Evolutionary conservation across 495 filamentous ascomycete species (phyloP).

Genomic region (Acidomyces sp.): DNA sequence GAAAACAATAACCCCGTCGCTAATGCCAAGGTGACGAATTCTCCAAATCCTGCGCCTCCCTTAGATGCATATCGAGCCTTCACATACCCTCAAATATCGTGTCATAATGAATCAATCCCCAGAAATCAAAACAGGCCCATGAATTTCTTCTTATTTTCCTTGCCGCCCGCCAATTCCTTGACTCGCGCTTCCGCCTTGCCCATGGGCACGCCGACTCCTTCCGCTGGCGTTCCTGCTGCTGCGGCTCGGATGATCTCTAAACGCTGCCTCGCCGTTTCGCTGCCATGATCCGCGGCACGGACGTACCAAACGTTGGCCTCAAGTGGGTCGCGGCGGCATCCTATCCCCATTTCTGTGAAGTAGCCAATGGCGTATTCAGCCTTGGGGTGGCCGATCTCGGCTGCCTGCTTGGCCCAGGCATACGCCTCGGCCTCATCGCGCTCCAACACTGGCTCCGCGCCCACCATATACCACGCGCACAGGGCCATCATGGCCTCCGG

Average conservation of each 20-base stretch:
- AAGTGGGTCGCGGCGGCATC: conserved; percentile 79
- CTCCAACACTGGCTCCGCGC: conserved; percentile 80
- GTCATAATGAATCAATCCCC: no score
- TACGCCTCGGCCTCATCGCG: conserved; percentile 94
- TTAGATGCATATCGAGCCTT: no score
- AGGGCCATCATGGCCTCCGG: conserved; percentile 95
- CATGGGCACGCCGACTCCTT: conserved; percentile 10
- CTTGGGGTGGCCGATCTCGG: conserved; percentile 72
- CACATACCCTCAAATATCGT: no score
- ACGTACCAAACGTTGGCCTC: conserved; percentile 99
- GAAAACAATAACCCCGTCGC: no score
- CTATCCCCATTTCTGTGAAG: conserved; percentile 97
- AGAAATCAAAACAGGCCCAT: conserved; percentile 20
- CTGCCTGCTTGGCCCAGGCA: conserved; percentile 84
- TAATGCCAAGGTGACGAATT: no score
- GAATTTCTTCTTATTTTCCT: conserved; percentile 11
- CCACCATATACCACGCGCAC: conserved; percentile 97
- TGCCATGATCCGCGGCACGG: conserved; percentile 82
- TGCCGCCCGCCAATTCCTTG: conserved; percentile 19
- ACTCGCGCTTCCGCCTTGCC: conserved; percentile 19
- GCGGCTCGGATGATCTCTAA: conserved; percentile 77
- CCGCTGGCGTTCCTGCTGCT: conserved; percentile 45
- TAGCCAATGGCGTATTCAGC: conserved; percentile 92
- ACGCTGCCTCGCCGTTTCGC: conserved; percentile 74
- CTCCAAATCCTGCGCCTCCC: no score